Base-by-base conservation (phyloP, 345 rosid species). In the Odontarrhena argentea region DNA sequence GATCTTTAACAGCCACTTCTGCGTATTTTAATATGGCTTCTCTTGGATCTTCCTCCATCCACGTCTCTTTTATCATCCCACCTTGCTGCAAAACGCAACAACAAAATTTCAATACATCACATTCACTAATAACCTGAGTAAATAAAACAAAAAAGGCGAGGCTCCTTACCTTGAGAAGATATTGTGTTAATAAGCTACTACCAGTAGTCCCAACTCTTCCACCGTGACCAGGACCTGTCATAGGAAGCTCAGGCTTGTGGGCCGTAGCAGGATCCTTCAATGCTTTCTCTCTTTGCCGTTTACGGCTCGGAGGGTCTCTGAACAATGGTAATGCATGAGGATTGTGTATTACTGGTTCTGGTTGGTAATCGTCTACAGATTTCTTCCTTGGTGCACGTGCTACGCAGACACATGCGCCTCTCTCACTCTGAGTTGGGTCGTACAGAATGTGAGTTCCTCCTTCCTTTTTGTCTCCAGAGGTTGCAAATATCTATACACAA, bases 1-100 rank as follows among this genome's bases (percentile, higher is more conserved):
- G 97, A 43, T 94, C 96, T 65, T 87, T 91, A 3, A 81, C 92
- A 9, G 99, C 99, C 61, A 55, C 97, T 6, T 94, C 97, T 65
- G 99, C 97, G 52, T 82, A 86, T 75, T 91, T 94, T 73, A 91
- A 73, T 65, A 94, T 94, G 15, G 99, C 99, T 80, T 91, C 99
- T 73, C 99, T 86, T 44, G 97, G 97, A 81, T 94, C 99, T 82
- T 91, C 97, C 30, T 94, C 97, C 97, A 94, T 94, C 99, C 99
- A 94, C 36, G 97, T 94, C 81, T 91, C 99, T 80, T 94, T 94
- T 69, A 94, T 86, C 99, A 94, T 82, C 63, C 99, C 99, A 44
- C 99, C 97, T 94, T 94, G 96, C 97, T 94, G 89, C 78, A 81
- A 83, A 43, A 61, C 38, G 14, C 61, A 57, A 38, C 42, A 26